Evolutionary conservation across 2,329 filamentous ascomycete species (phyloP).

Genomic region (Tricladium varicosporioides): DNA sequence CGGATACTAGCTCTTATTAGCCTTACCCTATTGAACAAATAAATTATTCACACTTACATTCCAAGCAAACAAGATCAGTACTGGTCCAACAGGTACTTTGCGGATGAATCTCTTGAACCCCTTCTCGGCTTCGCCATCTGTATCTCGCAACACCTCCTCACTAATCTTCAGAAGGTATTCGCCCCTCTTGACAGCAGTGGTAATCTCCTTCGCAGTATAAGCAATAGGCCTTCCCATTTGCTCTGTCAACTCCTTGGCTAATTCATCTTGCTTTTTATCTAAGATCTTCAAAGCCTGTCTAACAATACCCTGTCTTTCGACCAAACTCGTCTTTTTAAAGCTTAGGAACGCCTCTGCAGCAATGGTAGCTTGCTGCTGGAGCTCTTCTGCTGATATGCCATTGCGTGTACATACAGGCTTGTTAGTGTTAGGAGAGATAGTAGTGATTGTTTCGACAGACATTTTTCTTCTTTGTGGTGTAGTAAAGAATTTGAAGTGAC

Average conservation of each 20-base stretch:
- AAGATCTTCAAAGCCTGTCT: slow-evolving; percentile 74
- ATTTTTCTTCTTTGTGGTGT: slow-evolving; percentile 38
- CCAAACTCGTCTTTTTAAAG: slow-evolving; percentile 72
- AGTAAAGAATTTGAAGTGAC: background rate
- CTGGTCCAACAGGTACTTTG: slow-evolving; percentile 83
- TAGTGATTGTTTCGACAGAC: slow-evolving; percentile 66
- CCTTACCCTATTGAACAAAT: slow-evolving; percentile 6
- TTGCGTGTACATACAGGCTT: slow-evolving; percentile 77
- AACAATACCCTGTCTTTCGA: slow-evolving; percentile 76
- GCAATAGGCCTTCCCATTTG: slow-evolving; percentile 95
- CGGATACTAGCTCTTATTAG: slow-evolving; percentile 65
- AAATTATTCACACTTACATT: slow-evolving; percentile 62
- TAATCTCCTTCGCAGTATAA: slow-evolving; percentile 79
- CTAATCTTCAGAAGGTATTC: slow-evolving; percentile 86
- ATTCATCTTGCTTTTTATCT: slow-evolving; percentile 68
- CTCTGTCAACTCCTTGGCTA: slow-evolving; percentile 81
- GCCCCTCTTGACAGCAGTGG: slow-evolving; percentile 80
- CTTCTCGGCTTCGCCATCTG: slow-evolving; percentile 77
- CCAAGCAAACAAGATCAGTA: slow-evolving; percentile 91
- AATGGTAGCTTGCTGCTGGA: slow-evolving; percentile 67
- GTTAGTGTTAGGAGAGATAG: slow-evolving; percentile 89
- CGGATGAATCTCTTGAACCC: slow-evolving; percentile 90
- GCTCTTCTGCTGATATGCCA: slow-evolving; percentile 68
- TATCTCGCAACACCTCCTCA: slow-evolving; percentile 74
- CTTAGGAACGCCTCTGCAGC: slow-evolving; percentile 74